Percentiles rank a stretch among this genome's conserved stretches.
phyloP scores from a whole-genome alignment of 1,284 basidiomycete genomes.

The Abortiporus biennis region DNA sequence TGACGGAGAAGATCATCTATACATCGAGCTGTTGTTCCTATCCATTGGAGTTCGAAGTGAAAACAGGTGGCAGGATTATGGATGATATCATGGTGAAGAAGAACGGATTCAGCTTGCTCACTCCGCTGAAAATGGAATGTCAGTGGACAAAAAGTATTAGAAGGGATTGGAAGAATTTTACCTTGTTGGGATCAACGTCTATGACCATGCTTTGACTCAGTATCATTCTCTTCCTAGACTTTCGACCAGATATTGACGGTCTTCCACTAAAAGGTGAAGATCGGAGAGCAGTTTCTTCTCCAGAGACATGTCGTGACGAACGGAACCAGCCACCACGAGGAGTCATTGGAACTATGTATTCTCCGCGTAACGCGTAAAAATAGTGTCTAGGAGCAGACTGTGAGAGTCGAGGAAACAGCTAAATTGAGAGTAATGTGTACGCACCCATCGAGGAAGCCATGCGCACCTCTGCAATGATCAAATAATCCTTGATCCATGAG shows the following conservation, averaged over 20 bases:
- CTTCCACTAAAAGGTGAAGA: constrained; percentile 34
- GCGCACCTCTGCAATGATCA: constrained; percentile 72
- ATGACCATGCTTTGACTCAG: constrained; percentile 85
- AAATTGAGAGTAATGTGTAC: constrained; percentile 21
- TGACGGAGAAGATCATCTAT: constrained; percentile 87
- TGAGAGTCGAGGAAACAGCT: constrained; percentile 1
- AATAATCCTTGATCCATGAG: constrained; percentile 77
- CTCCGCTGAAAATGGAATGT: constrained; percentile 47
- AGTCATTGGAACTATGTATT: constrained; percentile 65
- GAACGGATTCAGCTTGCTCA: constrained; percentile 81
- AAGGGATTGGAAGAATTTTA: constrained; percentile 21
- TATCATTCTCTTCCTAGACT: constrained; percentile 61
- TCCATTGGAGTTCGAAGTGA: constrained; percentile 97
- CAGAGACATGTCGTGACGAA: constrained; percentile 31
- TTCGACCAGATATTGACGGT: constrained; percentile 33
- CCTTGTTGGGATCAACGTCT: constrained; percentile 79
- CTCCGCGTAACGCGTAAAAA: constrained; percentile 78
- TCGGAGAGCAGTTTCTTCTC: constrained; percentile 27
- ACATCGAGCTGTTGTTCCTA: constrained; percentile 92
- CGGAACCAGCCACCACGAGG: constrained; percentile 63
- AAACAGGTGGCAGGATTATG: constrained; percentile 90
- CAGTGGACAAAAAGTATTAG: not conserved
- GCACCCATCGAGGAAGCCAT: constrained; percentile 83
- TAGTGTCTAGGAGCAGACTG: constrained; percentile 53
- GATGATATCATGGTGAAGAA: constrained; percentile 88